phyloP scores from a whole-genome alignment of 805 yeast species.

The Starmerella davenportii region DNA sequence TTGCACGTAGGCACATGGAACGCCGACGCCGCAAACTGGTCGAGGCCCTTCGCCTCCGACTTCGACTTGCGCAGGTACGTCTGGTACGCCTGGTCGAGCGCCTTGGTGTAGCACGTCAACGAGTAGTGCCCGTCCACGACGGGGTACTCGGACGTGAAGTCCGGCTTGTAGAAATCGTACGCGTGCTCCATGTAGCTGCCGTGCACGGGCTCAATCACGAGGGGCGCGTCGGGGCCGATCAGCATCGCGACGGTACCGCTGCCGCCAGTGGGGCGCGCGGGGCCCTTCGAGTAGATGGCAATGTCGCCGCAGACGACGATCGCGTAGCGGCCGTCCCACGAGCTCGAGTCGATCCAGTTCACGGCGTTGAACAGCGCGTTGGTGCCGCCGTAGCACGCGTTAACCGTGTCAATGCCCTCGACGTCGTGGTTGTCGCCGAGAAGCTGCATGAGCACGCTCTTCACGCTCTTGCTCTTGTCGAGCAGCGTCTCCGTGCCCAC shows the following conservation, averaged over 20 bases:
- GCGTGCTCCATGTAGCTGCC: conserved; percentile 94
- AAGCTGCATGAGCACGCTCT: conserved; percentile 86
- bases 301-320: conserved; percentile 95
- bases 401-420: conserved; percentile 89
- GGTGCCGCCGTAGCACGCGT: conserved; percentile 98
- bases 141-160: conserved; percentile 90
- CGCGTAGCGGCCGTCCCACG: conserved; percentile 98
- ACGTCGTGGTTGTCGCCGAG: conserved; percentile 75
- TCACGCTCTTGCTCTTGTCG: conserved; percentile 93
- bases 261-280: conserved; percentile 99
- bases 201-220: conserved; percentile 73
- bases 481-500: conserved; percentile 96
- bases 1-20: conserved; percentile 99
- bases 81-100: conserved; percentile 73
- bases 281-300: conserved; percentile 91
- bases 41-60: conserved; percentile 36
- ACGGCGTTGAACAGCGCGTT: conserved; percentile 81
- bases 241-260: conserved; percentile 90
- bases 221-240: conserved; percentile 95
- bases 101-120: conserved; percentile 79
- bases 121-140: conserved; percentile 96
- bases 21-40: conserved; percentile 75
- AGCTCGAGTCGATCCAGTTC: conserved; percentile 88
- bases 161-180: conserved; percentile 93
- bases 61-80: conserved; percentile 43